Conservation (phyloP, 768 basidiomycete species). For the Mrakia frigida region DNA sequence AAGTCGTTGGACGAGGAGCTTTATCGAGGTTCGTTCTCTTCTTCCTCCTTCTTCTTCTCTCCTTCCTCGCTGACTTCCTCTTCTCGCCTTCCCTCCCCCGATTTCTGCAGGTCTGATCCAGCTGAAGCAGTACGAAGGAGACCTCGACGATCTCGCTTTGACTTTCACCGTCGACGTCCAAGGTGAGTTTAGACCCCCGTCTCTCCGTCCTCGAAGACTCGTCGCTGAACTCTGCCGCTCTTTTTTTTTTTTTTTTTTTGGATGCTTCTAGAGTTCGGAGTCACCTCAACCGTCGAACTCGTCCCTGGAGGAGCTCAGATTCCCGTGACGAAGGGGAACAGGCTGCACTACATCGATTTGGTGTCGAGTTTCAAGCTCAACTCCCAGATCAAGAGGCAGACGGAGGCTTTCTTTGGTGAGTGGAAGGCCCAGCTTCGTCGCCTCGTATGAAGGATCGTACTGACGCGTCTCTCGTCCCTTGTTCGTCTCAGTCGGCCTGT, state of each 20-base stretch:
- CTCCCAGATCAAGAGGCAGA: constrained; percentile 54
- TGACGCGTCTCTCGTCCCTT: neutral
- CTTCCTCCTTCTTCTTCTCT: neutral
- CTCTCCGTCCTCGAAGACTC: neutral
- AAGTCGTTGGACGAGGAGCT: constrained; percentile 85
- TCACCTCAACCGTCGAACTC: constrained; percentile 67
- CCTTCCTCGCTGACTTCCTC: neutral
- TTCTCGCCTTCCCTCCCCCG: no score
- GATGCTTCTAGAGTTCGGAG: constrained; percentile 64
- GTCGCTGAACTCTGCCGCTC: no score
- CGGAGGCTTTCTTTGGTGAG: constrained; percentile 58
- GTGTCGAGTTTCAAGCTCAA: constrained; percentile 81
- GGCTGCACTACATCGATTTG: constrained; percentile 81
- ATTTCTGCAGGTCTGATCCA: constrained; percentile 38
- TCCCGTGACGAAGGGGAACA: constrained; percentile 80
- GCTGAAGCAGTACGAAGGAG: constrained; percentile 82
- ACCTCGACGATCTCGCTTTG: constrained; percentile 79
- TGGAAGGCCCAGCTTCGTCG: neutral
- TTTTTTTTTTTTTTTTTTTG: no score
- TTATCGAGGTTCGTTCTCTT: constrained; percentile 60
- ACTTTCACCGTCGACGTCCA: constrained; percentile 85
- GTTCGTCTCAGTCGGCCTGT: neutral
- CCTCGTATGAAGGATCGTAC: neutral
- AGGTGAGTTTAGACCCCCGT: constrained; percentile 50
- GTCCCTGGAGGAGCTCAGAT: constrained; percentile 75